Percentiles rank a stretch among this genome's conserved stretches.
phyloP scores from a whole-genome alignment of 2,329 filamentous ascomycete species.

The Cercospora janseana region DNA sequence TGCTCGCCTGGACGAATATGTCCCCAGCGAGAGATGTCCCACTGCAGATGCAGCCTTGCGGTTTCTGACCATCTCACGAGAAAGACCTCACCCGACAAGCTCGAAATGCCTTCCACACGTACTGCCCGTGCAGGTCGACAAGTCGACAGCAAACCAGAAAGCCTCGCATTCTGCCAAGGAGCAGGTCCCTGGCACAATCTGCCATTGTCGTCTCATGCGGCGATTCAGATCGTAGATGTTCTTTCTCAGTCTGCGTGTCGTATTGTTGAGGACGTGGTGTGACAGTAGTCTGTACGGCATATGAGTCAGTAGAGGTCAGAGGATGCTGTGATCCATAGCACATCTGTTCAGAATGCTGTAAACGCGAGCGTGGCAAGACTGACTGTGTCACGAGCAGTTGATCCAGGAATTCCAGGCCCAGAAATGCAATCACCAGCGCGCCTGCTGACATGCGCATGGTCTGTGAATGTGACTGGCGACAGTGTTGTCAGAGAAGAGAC shows the following conservation, averaged over 20 bases:
- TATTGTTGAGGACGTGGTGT: constrained; percentile 8
- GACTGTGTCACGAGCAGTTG: constrained; percentile 10
- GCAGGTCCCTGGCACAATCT: constrained; percentile 9
- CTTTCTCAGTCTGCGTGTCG: constrained; percentile 5
- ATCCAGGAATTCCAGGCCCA: constrained; percentile 5
- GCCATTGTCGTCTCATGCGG: constrained; percentile 2
- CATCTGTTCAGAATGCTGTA: background rate
- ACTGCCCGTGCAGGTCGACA: constrained; percentile 1
- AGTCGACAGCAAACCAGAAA: constrained; percentile 9
- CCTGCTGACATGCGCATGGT: constrained; percentile 12
- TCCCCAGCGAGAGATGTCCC: background rate
- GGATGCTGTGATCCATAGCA: too few species aligned
- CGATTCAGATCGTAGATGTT: constrained; percentile 4
- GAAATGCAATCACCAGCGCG: constrained; percentile 8
- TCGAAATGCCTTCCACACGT: constrained; percentile 6
- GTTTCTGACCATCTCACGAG: background rate
- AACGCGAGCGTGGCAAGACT: background rate
- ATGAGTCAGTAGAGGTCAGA: too few species aligned
- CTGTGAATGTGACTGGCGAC: background rate
- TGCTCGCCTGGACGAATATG: too few species aligned
- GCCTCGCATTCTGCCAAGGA: constrained; percentile 8
- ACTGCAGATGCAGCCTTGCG: too few species aligned
- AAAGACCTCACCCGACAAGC: constrained; percentile 2
- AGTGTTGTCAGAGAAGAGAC: background rate
- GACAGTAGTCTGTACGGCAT: constrained; percentile 2